Conservation (phyloP, 371 early-diverging fungal species). For the Apophysomyces trapeziformis region DNA sequence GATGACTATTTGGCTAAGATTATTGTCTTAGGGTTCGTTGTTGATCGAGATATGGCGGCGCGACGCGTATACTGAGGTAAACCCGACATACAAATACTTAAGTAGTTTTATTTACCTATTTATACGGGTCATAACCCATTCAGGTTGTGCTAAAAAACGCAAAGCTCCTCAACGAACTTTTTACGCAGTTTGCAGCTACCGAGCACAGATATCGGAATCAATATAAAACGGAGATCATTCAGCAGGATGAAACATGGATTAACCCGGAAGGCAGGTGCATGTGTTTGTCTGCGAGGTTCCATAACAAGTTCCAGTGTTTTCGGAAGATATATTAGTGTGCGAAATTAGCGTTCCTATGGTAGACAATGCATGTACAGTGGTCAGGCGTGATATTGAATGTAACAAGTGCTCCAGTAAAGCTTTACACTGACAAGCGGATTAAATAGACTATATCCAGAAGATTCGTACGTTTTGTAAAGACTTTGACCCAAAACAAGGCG, state of each 20-base stretch:
- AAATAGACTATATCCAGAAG: slow-evolving; percentile 17
- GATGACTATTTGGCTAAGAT: not conserved
- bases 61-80: slow-evolving; percentile 25
- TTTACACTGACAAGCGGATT: not conserved
- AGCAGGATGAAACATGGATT: slow-evolving; percentile 9
- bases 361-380: not conserved
- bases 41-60: slow-evolving; percentile 30
- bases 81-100: not conserved
- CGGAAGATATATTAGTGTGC: not conserved
- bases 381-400: slow-evolving; percentile 20
- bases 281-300: slow-evolving; percentile 3
- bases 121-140: not conserved
- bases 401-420: not conserved
- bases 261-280: slow-evolving; percentile 8
- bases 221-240: slow-evolving; percentile 16
- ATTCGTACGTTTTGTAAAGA: slow-evolving; percentile 20
- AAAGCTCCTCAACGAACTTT: not conserved
- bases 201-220: slow-evolving; percentile 17
- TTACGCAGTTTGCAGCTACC: slow-evolving; percentile 19
- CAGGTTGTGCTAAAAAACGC: slow-evolving; percentile 13
- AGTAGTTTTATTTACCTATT: not conserved
- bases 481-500: slow-evolving; percentile 5
- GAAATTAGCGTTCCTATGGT: not conserved
- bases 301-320: not conserved
- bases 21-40: slow-evolving; percentile 21